Evolutionary conservation across 352 stramenopile genomes (phyloP).

Genomic region (Globisporangium viniferum): DNA sequence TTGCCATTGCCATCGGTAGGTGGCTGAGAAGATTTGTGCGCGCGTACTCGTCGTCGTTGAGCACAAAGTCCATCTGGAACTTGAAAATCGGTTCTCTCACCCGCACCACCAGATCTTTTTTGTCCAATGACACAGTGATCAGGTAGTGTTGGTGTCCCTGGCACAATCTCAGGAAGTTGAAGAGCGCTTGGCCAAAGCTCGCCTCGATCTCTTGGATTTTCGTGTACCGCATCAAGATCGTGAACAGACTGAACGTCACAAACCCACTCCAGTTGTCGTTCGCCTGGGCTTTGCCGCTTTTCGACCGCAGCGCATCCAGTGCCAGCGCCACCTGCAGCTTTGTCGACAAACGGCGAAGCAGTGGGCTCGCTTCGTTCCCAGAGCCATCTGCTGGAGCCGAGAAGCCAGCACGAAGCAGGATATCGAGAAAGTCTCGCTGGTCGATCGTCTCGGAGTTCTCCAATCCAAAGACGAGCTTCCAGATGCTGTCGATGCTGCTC

Average conservation of each 20-base stretch:
- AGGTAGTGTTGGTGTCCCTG: conserved; percentile 46
- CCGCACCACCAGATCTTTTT: conserved; percentile 33
- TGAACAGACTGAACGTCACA: conserved; percentile 47
- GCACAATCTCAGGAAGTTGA: conserved; percentile 32
- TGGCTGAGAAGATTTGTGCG: conserved; percentile 26
- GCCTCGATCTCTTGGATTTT: conserved; percentile 51
- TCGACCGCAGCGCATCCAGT: conserved; percentile 39
- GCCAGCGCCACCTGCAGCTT: conserved; percentile 40
- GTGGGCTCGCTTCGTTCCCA: neutral
- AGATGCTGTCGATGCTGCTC: conserved; percentile 32
- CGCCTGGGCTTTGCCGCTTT: conserved; percentile 19
- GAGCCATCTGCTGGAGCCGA: neutral
- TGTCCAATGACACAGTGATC: conserved; percentile 34
- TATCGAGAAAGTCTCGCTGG: conserved; percentile 44
- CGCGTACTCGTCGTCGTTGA: conserved; percentile 51
- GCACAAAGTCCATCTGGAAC: conserved; percentile 45
- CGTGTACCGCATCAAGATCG: conserved; percentile 35
- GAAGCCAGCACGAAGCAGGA: conserved; percentile 37
- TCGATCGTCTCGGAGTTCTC: conserved; percentile 29
- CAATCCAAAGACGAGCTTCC: conserved; percentile 41
- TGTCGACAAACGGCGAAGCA: conserved; percentile 24
- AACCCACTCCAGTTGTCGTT: conserved; percentile 16
- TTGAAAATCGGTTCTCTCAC: conserved; percentile 57
- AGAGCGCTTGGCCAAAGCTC: conserved; percentile 43
- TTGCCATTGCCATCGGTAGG: neutral